Evolutionary conservation across 2,329 filamentous ascomycete species (phyloP).

Genomic region (Alternaria gaisen): DNA sequence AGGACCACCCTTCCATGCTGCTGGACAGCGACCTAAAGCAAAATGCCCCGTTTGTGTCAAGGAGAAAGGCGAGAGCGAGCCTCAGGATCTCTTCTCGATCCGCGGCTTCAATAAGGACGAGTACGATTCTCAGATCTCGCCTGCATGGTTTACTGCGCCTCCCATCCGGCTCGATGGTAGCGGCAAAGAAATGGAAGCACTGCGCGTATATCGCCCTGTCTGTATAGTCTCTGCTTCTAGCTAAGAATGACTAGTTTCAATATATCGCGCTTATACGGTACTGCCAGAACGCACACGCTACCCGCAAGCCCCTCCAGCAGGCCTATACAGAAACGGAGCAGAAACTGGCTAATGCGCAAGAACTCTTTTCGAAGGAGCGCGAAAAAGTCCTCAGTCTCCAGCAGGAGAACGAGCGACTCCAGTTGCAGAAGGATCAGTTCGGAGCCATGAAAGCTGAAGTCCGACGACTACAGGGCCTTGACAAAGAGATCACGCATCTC

Average conservation of each 20-base stretch:
- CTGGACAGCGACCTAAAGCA: slow-evolving; percentile 52
- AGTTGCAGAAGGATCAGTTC: slow-evolving; percentile 16
- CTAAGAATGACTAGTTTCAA: slow-evolving; percentile 55
- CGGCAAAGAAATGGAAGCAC: slow-evolving; percentile 52
- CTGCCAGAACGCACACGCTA: slow-evolving; percentile 32
- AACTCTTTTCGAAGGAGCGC: slow-evolving; percentile 49
- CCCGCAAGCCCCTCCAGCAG: slow-evolving; percentile 28
- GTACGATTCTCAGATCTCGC: slow-evolving; percentile 56
- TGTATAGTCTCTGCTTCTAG: background rate
- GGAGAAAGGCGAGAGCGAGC: slow-evolving; percentile 46
- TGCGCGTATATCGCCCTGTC: slow-evolving; percentile 46
- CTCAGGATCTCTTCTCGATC: slow-evolving; percentile 56
- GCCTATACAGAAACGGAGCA: slow-evolving; percentile 28
- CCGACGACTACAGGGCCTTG: slow-evolving; percentile 27
- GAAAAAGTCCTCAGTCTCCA: slow-evolving; percentile 38
- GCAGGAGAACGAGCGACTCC: slow-evolving; percentile 31
- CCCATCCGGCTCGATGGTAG: slow-evolving; percentile 52
- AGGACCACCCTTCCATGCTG: slow-evolving; percentile 59
- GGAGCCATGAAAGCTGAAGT: slow-evolving; percentile 24
- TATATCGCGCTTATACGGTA: slow-evolving; percentile 49
- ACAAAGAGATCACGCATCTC: slow-evolving; percentile 30
- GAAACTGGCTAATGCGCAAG: slow-evolving; percentile 39
- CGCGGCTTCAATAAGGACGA: slow-evolving; percentile 54
- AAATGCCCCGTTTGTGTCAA: slow-evolving; percentile 57
- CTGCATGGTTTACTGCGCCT: slow-evolving; percentile 55